These are phyloP conservation scores for Polyplosphaeria fusca DNA, from an alignment of 495 filamentous ascomycete genomes.

Conservation along the genomic window DNA sequence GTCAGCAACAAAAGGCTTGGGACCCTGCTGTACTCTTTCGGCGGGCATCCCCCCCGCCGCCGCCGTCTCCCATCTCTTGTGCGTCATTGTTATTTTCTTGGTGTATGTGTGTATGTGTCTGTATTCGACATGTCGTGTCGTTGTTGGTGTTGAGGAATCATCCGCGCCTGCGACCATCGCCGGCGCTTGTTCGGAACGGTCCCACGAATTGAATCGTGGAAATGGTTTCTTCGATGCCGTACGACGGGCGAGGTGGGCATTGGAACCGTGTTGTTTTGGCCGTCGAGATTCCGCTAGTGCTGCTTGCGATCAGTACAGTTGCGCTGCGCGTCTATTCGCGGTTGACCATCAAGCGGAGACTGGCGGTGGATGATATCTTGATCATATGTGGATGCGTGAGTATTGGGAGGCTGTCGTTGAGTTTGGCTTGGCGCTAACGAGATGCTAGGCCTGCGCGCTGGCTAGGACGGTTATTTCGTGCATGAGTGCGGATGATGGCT, in stretches of 20 bases:
- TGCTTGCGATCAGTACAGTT: constrained; percentile 11
- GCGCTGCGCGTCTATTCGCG: constrained; percentile 11
- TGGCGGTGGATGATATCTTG: constrained; percentile 19
- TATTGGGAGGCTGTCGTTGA: neutral
- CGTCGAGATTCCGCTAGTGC: constrained; percentile 18
- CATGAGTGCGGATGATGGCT: constrained; percentile 18
- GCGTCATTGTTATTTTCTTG: no score
- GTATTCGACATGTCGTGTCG: no score
- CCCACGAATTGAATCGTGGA: no score
- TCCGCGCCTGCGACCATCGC: no score
- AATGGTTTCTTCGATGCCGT: no score
- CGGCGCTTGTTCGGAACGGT: no score
- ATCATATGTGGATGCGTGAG: constrained; percentile 10
- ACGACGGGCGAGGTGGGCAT: neutral
- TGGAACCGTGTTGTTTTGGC: constrained; percentile 1
- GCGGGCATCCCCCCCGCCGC: no score
- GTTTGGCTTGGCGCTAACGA: neutral
- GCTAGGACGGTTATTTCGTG: constrained; percentile 16
- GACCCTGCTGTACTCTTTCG: no score
- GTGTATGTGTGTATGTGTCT: no score
- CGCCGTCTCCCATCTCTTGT: no score
- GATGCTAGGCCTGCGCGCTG: constrained; percentile 7
- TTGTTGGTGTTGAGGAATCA: no score
- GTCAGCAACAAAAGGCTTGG: no score
- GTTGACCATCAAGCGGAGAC: constrained; percentile 11